Conservation (phyloP, 2,329 filamentous ascomycete species). For the Botrytis fragariae region DNA sequence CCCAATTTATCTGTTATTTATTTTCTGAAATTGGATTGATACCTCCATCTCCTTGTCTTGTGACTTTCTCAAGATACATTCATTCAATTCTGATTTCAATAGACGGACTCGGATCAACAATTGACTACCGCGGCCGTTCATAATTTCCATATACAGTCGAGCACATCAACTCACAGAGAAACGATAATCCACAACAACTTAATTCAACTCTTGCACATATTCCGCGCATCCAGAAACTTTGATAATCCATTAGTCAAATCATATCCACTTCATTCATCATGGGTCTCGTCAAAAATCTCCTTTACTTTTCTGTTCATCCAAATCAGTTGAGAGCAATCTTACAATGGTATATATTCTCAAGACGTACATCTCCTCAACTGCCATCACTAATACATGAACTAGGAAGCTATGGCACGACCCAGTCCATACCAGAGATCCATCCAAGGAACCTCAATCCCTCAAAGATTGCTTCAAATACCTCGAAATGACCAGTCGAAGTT, state of each 20-base stretch:
- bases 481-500: constrained; percentile 86
- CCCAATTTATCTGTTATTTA: not conserved
- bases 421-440: constrained; percentile 76
- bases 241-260: not conserved
- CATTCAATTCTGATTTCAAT: not conserved
- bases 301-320: constrained; percentile 75
- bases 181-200: constrained; percentile 1
- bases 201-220: not conserved
- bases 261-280: constrained; percentile 44
- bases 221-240: not conserved
- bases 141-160: not conserved
- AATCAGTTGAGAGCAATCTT: constrained; percentile 76
- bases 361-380: not conserved
- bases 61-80: not conserved
- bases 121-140: not conserved
- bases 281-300: constrained; percentile 51
- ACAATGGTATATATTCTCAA: constrained; percentile 65
- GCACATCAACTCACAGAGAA: not conserved
- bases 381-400: constrained; percentile 24
- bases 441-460: constrained; percentile 71
- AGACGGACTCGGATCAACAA: not conserved
- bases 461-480: constrained; percentile 84
- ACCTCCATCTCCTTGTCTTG: not conserved
- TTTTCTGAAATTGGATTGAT: too few relatives aligned
- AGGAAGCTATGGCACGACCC: constrained; percentile 98